Percentiles rank a stretch among this genome's conserved stretches.
Evolutionary conservation across 2,329 filamentous ascomycete species (phyloP).

Genomic region (Trichoderma brevicompactum): DNA sequence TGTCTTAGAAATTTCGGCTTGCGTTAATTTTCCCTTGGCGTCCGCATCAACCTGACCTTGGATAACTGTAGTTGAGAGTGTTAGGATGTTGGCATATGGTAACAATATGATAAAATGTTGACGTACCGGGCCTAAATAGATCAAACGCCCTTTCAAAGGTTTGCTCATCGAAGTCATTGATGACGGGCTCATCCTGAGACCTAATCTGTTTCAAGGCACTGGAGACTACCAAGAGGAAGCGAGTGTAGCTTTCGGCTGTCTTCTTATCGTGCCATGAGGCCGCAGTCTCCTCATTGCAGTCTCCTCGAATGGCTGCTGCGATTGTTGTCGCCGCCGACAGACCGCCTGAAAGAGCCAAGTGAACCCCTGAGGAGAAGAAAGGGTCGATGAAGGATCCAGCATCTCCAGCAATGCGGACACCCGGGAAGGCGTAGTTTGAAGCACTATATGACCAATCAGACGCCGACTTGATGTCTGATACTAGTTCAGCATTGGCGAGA

Average conservation of each 20-base stretch:
- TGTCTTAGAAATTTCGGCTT: conserved; percentile 40
- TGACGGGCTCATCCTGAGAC: conserved; percentile 43
- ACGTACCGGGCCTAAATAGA: conserved; percentile 39
- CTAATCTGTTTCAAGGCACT: conserved; percentile 46
- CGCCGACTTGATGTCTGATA: conserved; percentile 45
- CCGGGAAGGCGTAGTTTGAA: conserved; percentile 46
- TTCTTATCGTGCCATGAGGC: conserved; percentile 51
- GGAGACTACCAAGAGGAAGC: conserved; percentile 46
- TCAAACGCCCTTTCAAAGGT: conserved; percentile 50
- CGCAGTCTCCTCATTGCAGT: conserved; percentile 45
- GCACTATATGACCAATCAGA: conserved; percentile 56
- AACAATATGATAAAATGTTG: not conserved
- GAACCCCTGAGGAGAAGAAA: conserved; percentile 53
- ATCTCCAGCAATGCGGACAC: conserved; percentile 50
- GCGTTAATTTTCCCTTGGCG: conserved; percentile 36
- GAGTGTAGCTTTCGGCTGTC: conserved; percentile 50
- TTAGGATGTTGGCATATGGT: not conserved
- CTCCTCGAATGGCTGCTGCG: conserved; percentile 43
- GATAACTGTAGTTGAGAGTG: conserved; percentile 41
- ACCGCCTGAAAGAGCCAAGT: conserved; percentile 49
- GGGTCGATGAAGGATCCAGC: conserved; percentile 56
- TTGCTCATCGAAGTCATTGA: conserved; percentile 49
- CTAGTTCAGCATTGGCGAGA: conserved; percentile 41
- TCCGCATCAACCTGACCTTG: conserved; percentile 43
- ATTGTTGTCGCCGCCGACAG: conserved; percentile 54